Base-by-base conservation (phyloP, 1,139 yeast species). In the Hyphopichia buzzinii region DNA sequence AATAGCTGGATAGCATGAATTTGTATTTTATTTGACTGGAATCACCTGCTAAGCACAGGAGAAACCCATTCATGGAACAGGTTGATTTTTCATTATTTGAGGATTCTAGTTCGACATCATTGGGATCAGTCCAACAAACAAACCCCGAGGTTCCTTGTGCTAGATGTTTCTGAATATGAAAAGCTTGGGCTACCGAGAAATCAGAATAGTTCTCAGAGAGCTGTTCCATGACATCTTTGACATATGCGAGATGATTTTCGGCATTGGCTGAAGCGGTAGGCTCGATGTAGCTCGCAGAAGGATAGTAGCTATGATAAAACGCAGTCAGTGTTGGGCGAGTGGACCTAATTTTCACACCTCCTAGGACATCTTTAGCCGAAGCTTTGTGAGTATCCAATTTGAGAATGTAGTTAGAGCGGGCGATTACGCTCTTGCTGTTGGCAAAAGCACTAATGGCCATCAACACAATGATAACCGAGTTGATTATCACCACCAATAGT, bases 31-130 rank as follows among this genome's bases (percentile, higher is more conserved):
- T 7, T 10, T 10, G 23, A 10, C 6, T 21, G 19, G 12, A 16
- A 3, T 13, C 12, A 17, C 19, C 19, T 5, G 17, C 30, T 10
- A 28, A 16, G 30, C 30, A 28, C 12, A 13, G 19, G 12, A 28
- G 15, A 19, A 28, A 28, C n/a, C 30, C 30, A 10, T 28, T 28
- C 30, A 28, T 28, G 6, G 30, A 14, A 16, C 30, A 28, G 22
- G 19, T 14, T 15, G 12, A 13, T 7, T 28, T 28, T 3, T 28
- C 30, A 19, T 17, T 10, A 12, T 12, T 5, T 6, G 12, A 6
- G 11, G 17, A 17, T n/a, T 17, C 30, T n/a, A n/a, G n/a, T n/a
- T n/a, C n/a, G n/a, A n/a, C n/a, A 12, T 6, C 6, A 7, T 6
- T 10, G 23, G 8, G 8, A 6, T 19, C 10, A 10, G 23, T 19